A percentile compares a stretch with the other conserved stretches of the same genome.
These are phyloP conservation scores for Pythium myriotylum DNA, from an alignment of 352 stramenopile genomes.

Conservation along the genomic window DNA sequence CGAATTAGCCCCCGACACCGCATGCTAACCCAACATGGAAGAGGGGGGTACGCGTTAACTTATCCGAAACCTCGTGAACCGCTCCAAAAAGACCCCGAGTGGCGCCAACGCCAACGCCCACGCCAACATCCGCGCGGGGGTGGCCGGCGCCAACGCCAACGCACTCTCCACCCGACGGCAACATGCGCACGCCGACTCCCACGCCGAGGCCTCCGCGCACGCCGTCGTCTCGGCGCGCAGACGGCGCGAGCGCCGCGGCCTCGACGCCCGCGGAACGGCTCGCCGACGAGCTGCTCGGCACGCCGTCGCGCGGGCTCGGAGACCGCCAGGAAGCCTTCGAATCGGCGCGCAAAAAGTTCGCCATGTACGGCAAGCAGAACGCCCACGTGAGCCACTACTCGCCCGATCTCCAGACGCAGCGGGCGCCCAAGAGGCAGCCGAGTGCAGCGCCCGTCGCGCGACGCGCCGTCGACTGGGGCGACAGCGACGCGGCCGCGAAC, in stretches of 20 bases:
- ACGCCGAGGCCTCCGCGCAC: neutral
- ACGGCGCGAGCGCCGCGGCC: neutral
- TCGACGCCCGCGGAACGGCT: conserved; percentile 6
- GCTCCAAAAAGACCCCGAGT: too few relatives aligned
- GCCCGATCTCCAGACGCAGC: conserved; percentile 23
- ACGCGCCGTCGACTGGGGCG: neutral
- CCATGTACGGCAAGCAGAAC: conserved; percentile 52
- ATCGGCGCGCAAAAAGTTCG: conserved; percentile 44
- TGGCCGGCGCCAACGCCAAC: conserved; percentile 1
- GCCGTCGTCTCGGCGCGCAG: neutral
- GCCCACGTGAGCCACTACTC: conserved; percentile 44
- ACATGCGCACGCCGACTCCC: conserved; percentile 1
- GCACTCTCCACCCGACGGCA: conserved; percentile 2
- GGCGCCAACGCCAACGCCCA: conserved; percentile 23
- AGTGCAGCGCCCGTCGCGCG: conserved; percentile 1
- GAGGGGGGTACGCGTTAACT: too few relatives aligned
- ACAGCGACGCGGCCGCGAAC: neutral
- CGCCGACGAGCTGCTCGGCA: conserved; percentile 7
- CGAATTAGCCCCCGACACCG: too few relatives aligned
- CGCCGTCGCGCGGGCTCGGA: neutral
- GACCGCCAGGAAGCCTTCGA: conserved; percentile 26
- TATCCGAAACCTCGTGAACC: too few relatives aligned
- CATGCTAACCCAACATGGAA: too few relatives aligned
- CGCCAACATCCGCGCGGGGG: conserved; percentile 3
- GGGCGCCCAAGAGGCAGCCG: conserved; percentile 6